Base-by-base conservation (phyloP, 139 green algal genomes). In the Volvox reticuliferus region DNA sequence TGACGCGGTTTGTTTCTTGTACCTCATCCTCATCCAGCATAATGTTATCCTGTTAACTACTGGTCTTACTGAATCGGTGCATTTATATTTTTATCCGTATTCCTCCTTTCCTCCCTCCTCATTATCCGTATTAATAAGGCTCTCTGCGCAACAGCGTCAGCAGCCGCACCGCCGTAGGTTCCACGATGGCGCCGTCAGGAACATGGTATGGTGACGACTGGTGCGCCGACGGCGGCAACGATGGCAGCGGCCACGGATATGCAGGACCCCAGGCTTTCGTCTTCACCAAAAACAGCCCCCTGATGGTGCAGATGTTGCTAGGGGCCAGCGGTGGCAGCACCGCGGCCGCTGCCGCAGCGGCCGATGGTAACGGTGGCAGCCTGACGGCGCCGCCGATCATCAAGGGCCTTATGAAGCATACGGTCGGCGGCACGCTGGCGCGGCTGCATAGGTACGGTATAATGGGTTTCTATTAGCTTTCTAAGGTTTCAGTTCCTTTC, bases 381-480 rank as follows among this genome's bases (percentile, higher is more conserved):
- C 35, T 19, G 69, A 68, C n/a, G 16, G 85, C 85, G 69, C 85
- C 44, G 50, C 73, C 86, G 9, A 79, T 85, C 12, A 65, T 90
- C 6, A 85, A 78, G 86, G 86, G 86, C 20, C 75, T 90, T 63
- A 81, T 78, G 55, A 90, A 90, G 75, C 81, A 90, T 61, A 78
- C 37, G 26, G 21, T 90, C 37, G 86, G 86, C 21, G 30, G 73
- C 73, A 89, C 85, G 62, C 28, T 89, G 69, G 85, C 69, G 17
- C 73, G 86, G 21, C 3, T 84, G 55, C 75, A 90, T 71, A 84
- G 85, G 85, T 90, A 73, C 26, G 9, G 44, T 9, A 55, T 5
- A 9, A 55, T 55, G 5, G 44, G 44, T 55, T 14, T 55, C 44
- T 55, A 55, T 55, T 55, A n/a, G n/a, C n/a, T 55, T 55, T 55